These are phyloP conservation scores for Stephania yunnanensis DNA, from an alignment of 164 flowering plant genomes.

Conservation along the genomic window DNA sequence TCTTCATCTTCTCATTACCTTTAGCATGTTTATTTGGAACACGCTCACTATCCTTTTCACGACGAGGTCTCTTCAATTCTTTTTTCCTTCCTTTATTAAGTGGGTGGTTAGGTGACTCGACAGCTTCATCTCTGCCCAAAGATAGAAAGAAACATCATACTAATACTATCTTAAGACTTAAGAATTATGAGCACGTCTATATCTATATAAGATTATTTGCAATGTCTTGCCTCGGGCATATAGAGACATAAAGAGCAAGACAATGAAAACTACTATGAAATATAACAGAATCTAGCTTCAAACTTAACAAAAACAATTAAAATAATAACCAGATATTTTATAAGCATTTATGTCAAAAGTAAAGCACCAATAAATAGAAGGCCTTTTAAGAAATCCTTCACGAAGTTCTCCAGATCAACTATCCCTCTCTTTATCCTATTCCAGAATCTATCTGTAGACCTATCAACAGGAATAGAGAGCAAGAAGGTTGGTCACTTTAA, in stretches of 20 bases:
- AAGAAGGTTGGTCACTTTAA: not conserved
- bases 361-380: not conserved
- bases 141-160: not conserved
- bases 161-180: not conserved
- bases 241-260: not conserved
- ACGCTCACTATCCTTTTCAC: conserved; percentile 34
- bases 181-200: not conserved
- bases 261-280: not conserved
- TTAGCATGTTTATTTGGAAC: conserved; percentile 45
- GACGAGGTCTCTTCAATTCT: conserved; percentile 33
- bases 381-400: not conserved
- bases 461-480: not conserved
- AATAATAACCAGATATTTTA: not conserved
- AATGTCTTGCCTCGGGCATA: not conserved
- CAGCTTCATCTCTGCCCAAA: conserved; percentile 44
- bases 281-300: not conserved
- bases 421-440: not conserved
- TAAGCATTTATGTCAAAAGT: not conserved
- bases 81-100: conserved; percentile 82
- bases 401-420: not conserved
- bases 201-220: not conserved
- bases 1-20: conserved; percentile 36
- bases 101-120: conserved; percentile 46
- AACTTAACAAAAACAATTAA: not conserved
- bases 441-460: not conserved